Base-by-base conservation (phyloP, 495 filamentous ascomycete species). In the Aspergillus coremiiformis region DNA sequence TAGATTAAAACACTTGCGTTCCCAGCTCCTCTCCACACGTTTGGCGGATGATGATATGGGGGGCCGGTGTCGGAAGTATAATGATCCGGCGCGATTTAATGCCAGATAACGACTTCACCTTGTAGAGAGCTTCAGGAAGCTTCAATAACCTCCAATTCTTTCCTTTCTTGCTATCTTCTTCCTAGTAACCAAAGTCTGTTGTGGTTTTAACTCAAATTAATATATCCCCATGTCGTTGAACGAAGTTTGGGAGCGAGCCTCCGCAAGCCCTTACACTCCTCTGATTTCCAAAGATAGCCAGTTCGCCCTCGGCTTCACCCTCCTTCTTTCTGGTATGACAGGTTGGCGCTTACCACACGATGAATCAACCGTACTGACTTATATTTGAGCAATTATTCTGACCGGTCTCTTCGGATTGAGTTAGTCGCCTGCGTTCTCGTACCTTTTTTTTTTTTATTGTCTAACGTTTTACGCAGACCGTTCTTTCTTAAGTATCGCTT, bases 231-330 rank as follows among this genome's bases (percentile, higher is more conserved):
- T 81, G 75, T 89, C 90, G 76, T 68, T 95, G 66, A 84, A 84
- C 68, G 82, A 90, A 66, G 77, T 92, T 67, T 95, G 90, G 90
- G 85, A 92, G 74, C 85, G 85, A 76, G 86, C 90, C 66, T 80
- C 84, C 64, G 79, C 82, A 78, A 84, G 80, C 69, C 89, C 92
- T 49, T 97, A 90, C 74, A 63, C 81, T 49, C 91, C 94, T 37
- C 69, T 84, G 27, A 74, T 97, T 49, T 78, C 81, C 54, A 98
- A 97, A 72, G 81, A 81, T 60, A 81, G 69, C 66, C 93, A 98
- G 59, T 90, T 95, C 76, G 63, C 80, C 42, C 77, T 95, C 44
- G 94, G 84, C 65, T 92, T 92, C 69, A 67, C 75, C 47, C 80
- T 97, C 24, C 76, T 97, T 43, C 59, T 87, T 7, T 58, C 82